Evolutionary conservation across 139 green algal species (phyloP).

Genomic region (Parachlorella kessleri): DNA sequence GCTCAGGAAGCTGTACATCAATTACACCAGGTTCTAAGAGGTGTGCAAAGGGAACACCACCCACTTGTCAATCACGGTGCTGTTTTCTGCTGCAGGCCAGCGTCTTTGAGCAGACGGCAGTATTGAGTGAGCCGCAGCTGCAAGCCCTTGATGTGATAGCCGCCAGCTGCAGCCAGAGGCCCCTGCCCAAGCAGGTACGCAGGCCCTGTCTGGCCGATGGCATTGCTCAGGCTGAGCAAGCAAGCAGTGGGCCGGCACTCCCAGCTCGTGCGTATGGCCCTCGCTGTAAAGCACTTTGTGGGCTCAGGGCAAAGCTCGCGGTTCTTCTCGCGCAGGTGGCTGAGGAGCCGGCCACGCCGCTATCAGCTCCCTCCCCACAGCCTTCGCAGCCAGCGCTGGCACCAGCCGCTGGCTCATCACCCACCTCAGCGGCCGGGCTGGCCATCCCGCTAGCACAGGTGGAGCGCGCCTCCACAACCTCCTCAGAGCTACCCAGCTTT

Average conservation of each 20-base stretch:
- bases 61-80: not conserved
- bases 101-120: constrained; percentile 65
- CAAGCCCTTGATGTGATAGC: constrained; percentile 56
- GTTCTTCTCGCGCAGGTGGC: too few species aligned
- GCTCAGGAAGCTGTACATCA: not conserved
- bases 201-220: too few species aligned
- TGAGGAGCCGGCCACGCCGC: too few species aligned
- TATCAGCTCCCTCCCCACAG: too few species aligned
- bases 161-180: constrained; percentile 50
- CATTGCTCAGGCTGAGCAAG: too few species aligned
- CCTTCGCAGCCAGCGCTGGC: not conserved
- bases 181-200: constrained; percentile 63
- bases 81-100: constrained; percentile 54
- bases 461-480: not conserved
- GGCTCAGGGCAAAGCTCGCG: not conserved
- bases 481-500: constrained; percentile 36
- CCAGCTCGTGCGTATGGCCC: not conserved
- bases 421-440: too few species aligned
- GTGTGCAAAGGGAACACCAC: not conserved
- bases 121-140: constrained; percentile 66
- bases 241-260: constrained; percentile 41
- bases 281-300: not conserved
- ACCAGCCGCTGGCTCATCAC: not conserved
- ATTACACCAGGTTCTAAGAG: not conserved
- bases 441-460: not conserved